These are phyloP conservation scores for Tolypocladium tropicale DNA, from an alignment of 2,329 filamentous ascomycete genomes.

Conservation along the genomic window DNA sequence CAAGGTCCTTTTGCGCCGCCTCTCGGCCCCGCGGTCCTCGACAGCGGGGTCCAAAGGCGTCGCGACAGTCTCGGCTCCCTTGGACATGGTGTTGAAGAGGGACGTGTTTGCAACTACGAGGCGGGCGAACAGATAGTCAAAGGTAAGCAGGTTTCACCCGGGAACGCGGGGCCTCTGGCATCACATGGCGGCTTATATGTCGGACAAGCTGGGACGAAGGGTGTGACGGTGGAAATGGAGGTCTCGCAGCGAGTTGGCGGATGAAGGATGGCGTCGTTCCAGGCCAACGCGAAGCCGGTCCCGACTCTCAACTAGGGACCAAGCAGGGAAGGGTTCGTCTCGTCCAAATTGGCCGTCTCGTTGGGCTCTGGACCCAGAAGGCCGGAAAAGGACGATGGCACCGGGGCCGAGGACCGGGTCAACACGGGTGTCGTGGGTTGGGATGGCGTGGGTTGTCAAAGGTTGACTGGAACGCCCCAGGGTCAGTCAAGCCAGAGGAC, in stretches of 20 bases:
- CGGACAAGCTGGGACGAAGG: neutral
- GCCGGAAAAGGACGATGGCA: neutral
- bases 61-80: slow-evolving; percentile 1
- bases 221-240: neutral
- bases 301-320: neutral
- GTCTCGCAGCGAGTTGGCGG: neutral
- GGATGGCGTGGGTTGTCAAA: no score
- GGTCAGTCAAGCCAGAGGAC: neutral
- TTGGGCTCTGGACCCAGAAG: neutral
- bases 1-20: slow-evolving; percentile 17
- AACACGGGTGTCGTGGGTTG: neutral
- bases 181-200: neutral
- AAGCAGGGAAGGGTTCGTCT: neutral
- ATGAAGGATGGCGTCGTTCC: neutral
- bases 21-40: slow-evolving; percentile 2
- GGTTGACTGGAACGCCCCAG: neutral
- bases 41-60: slow-evolving; percentile 4
- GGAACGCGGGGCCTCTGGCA: neutral
- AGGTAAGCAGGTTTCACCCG: neutral
- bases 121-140: neutral
- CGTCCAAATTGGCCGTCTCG: neutral
- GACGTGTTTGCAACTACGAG: neutral
- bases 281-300: neutral
- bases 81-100: neutral
- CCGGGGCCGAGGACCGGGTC: neutral